Conservation (phyloP, 140 eudicot species). For the Erigeron philadelphicus region DNA sequence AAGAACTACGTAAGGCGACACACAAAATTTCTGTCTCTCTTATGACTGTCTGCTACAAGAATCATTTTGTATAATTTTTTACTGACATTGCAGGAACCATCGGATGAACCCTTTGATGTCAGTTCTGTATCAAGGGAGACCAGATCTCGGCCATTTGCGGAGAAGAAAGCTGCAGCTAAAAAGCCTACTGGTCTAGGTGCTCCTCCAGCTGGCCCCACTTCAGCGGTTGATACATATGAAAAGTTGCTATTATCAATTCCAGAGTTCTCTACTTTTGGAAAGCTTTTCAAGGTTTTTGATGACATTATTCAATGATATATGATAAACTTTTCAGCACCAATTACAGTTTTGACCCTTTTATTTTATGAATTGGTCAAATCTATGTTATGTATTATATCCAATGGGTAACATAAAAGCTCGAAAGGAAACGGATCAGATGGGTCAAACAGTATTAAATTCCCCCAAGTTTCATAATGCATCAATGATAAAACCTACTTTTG, state of each 20-base stretch:
- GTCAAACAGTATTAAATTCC: not conserved
- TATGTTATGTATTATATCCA: not conserved
- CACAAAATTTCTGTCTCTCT: not conserved
- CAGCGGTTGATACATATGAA: slow-evolving; percentile 67
- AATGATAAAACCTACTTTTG: not conserved
- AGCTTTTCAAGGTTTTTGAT: slow-evolving; percentile 67
- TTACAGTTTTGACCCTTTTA: not conserved
- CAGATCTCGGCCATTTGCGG: slow-evolving; percentile 72
- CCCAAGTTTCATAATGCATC: not conserved
- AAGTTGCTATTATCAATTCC: slow-evolving; percentile 59
- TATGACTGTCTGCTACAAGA: not conserved
- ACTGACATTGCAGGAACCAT: slow-evolving; percentile 51
- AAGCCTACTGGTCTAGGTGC: slow-evolving; percentile 77
- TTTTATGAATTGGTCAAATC: not conserved
- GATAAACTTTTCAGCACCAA: not conserved
- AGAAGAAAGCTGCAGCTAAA: slow-evolving; percentile 74
- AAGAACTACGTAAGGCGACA: slow-evolving; percentile 60
- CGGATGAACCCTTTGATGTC: slow-evolving; percentile 70
- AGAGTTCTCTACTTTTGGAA: slow-evolving; percentile 72
- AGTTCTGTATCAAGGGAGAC: slow-evolving; percentile 73
- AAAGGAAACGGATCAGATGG: not conserved
- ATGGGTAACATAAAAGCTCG: not conserved
- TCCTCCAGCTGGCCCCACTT: slow-evolving; percentile 62
- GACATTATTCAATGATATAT: not conserved
- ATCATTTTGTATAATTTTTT: slow-evolving; percentile 9